phyloP scores from a whole-genome alignment of 352 stramenopile species.

The Pythium coloratum region DNA sequence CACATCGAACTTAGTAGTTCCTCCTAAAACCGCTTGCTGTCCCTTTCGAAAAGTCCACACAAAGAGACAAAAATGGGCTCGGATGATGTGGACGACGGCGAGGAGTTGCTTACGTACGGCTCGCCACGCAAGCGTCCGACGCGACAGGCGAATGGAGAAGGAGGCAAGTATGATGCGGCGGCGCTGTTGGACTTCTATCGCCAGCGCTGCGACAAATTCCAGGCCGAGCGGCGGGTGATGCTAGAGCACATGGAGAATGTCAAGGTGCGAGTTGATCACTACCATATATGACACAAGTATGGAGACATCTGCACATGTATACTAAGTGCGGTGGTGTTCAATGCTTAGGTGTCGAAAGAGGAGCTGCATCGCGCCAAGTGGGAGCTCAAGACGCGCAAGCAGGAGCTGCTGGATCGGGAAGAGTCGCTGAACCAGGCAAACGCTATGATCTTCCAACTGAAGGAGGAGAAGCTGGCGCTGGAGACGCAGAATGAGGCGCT shows the following conservation, averaged over 20 bases:
- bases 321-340: background rate
- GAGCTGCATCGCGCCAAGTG: slow-evolving; percentile 73
- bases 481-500: slow-evolving; percentile 64
- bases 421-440: slow-evolving; percentile 55
- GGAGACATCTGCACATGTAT: background rate
- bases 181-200: slow-evolving; percentile 64
- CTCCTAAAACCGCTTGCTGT: slow-evolving; percentile 10
- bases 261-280: slow-evolving; percentile 35
- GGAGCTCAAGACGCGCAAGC: slow-evolving; percentile 60
- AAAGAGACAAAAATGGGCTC: slow-evolving; percentile 10
- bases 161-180: slow-evolving; percentile 10
- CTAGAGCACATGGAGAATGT: slow-evolving; percentile 56
- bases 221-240: slow-evolving; percentile 53
- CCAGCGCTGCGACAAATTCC: slow-evolving; percentile 64
- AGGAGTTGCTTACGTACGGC: slow-evolving; percentile 57
- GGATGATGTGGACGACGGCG: slow-evolving; percentile 19
- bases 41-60: background rate
- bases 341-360: slow-evolving; percentile 65
- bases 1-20: background rate
- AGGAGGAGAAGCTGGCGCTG: slow-evolving; percentile 62
- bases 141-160: slow-evolving; percentile 16
- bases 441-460: slow-evolving; percentile 57
- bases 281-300: background rate
- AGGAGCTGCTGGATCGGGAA: slow-evolving; percentile 72
- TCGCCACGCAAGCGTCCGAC: slow-evolving; percentile 43